Base-by-base conservation (phyloP, 2,329 filamentous ascomycete species). In the Lachnellula subtilissima region DNA sequence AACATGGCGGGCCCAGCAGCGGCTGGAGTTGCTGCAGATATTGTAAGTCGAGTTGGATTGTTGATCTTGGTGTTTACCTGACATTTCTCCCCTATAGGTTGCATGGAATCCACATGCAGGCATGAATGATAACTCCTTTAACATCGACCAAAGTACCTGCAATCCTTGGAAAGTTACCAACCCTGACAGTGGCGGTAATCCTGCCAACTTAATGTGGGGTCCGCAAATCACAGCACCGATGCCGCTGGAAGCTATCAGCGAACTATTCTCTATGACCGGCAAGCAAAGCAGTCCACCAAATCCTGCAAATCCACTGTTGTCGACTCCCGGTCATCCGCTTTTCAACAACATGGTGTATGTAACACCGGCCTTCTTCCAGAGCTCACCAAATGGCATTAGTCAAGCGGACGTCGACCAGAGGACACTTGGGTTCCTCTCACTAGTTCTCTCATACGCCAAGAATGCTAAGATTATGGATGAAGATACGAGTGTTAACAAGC, bases 1-100 rank as follows among this genome's bases (percentile, higher is more conserved):
- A 60, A 54, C 37, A 53, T 49, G 11, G 64, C 57, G 43, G 58
- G 56, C 14, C 51, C 9, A 32, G 61, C 62, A 17, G 62, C 50
- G n/a, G 39, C 46, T 43, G 61, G 55, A 52, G 52, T 51, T 42
- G 36, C 54, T n/a, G 23, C 48, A 25, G 57, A 62, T 43, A 32
- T 65, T 42, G 62, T 65, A 63, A 64, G 58, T 57, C 40, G 15
- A 17, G 15, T 8, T 32, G 28, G 28, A 32, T 32, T 32, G 28
- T 32, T 32, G 28, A 32, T 32, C 7, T 9, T 32, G 28, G 39
- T 12, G 5, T 43, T 17, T 52, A 12, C n/a, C n/a, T 52, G 39
- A 12, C 39, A n/a, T 19, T 50, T 19, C 46, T 50, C 49, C 39
- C 7, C 25, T 55, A 48, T 51, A 48, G 53, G 42, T 50, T n/a